Percentiles rank a stretch among this genome's conserved stretches.
phyloP scores from a whole-genome alignment of 2,329 filamentous ascomycete species.

The Alternaria consortialis region DNA sequence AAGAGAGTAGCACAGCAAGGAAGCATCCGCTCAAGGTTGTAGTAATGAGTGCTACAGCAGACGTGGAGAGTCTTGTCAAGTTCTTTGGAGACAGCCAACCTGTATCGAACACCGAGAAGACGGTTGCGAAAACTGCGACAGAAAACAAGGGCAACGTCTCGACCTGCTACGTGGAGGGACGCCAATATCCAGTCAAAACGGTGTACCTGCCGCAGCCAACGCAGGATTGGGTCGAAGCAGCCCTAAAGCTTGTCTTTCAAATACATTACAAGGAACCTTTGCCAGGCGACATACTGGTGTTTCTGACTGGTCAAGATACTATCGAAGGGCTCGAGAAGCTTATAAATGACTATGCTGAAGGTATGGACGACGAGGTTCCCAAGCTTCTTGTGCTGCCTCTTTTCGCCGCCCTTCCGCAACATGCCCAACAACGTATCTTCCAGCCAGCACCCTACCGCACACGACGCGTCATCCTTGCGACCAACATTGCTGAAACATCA shows the following conservation, averaged over 20 bases:
- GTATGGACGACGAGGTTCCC: conserved; percentile 77
- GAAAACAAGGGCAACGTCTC: conserved; percentile 34
- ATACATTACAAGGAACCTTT: conserved; percentile 87
- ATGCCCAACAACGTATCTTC: conserved; percentile 87
- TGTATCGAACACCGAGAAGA: conserved; percentile 16
- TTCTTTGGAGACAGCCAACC: conserved; percentile 70
- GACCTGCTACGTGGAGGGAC: conserved; percentile 78
- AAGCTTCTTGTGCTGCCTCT: conserved; percentile 77
- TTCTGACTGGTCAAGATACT: conserved; percentile 90
- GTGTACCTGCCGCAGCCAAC: conserved; percentile 78
- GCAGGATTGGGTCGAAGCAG: conserved; percentile 80
- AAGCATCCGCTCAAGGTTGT: conserved; percentile 78
- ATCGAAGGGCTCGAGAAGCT: conserved; percentile 84
- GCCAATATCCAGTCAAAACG: conserved; percentile 84
- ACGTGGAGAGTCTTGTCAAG: conserved; percentile 77
- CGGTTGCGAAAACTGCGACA: conserved; percentile 15
- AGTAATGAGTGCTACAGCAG: conserved; percentile 96
- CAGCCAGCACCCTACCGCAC: conserved; percentile 76
- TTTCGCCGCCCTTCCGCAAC: conserved; percentile 88
- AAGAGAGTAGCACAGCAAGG: conserved; percentile 71
- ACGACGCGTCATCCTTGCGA: conserved; percentile 89
- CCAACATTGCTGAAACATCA: conserved; percentile 98
- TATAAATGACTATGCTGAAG: conserved; percentile 79
- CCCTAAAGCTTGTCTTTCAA: conserved; percentile 83
- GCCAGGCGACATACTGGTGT: conserved; percentile 93